phyloP scores from a whole-genome alignment of 1,284 basidiomycete species.

The Irpex sp. region DNA sequence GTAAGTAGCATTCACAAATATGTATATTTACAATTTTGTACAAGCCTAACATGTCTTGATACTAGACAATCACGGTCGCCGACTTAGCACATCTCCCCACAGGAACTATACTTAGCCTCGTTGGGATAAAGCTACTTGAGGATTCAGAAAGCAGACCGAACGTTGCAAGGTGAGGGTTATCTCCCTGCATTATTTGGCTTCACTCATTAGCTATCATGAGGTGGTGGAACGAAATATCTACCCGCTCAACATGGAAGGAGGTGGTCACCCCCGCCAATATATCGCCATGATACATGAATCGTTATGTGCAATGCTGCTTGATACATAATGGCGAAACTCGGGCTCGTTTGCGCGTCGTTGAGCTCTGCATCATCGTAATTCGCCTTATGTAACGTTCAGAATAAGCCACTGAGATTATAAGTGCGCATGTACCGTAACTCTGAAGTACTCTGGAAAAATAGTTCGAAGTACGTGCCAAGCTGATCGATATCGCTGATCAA shows the following conservation, averaged over 20 bases:
- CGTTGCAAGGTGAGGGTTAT: slow-evolving; percentile 15
- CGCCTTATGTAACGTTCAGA: too few species aligned
- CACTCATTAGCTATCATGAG: slow-evolving; percentile 2
- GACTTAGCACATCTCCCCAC: slow-evolving; percentile 53
- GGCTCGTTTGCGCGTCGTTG: too few species aligned
- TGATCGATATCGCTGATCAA: too few species aligned
- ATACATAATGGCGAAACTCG: too few species aligned
- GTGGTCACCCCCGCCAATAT: not conserved
- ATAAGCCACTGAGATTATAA: too few species aligned
- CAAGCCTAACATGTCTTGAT: not conserved
- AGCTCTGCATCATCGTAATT: too few species aligned
- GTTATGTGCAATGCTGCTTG: too few species aligned
- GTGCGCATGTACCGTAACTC: too few species aligned
- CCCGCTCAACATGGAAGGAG: slow-evolving; percentile 32
- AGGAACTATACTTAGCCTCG: slow-evolving; percentile 26
- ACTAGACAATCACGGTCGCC: slow-evolving; percentile 40
- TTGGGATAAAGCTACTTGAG: slow-evolving; percentile 19
- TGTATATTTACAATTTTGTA: not conserved
- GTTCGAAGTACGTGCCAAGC: too few species aligned
- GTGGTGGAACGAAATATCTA: slow-evolving; percentile 34
- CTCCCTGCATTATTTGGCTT: slow-evolving; percentile 1
- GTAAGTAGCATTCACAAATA: slow-evolving; percentile 23
- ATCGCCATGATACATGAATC: too few species aligned
- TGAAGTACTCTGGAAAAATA: too few species aligned
- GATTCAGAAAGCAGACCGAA: slow-evolving; percentile 23